Conservation (phyloP, 75 land plant species). For the Isoetes taiwanensis region DNA sequence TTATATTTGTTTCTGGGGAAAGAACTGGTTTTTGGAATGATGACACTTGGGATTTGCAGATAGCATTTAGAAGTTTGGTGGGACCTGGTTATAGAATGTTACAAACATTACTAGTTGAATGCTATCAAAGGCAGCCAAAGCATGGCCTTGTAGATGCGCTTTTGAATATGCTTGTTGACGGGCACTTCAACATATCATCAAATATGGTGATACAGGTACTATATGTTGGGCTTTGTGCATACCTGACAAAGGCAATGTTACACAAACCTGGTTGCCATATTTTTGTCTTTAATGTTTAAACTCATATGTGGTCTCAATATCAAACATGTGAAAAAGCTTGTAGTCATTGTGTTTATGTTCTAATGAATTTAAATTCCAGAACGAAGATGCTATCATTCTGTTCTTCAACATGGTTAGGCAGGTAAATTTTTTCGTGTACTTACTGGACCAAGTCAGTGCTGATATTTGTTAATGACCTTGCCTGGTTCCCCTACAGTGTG, state of each 20-base stretch:
- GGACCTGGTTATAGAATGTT: slow-evolving; percentile 75
- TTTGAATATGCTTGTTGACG: slow-evolving; percentile 93
- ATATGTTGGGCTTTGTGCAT: neutral
- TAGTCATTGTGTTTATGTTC: neutral
- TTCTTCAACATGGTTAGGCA: slow-evolving; percentile 57
- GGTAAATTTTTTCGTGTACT: slow-evolving; percentile 27
- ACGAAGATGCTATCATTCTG: slow-evolving; percentile 83
- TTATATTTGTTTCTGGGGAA: neutral
- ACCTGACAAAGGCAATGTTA: no score
- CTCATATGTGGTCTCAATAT: neutral
- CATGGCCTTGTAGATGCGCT: slow-evolving; percentile 52
- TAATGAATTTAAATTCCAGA: slow-evolving; percentile 33
- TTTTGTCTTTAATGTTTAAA: neutral
- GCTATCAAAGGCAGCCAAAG: slow-evolving; percentile 58
- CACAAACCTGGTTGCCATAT: neutral
- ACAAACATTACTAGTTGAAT: slow-evolving; percentile 66
- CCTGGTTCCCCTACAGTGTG: slow-evolving; percentile 42
- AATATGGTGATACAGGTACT: slow-evolving; percentile 62
- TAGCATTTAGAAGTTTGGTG: slow-evolving; percentile 70
- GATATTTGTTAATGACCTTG: neutral
- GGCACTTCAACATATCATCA: slow-evolving; percentile 34
- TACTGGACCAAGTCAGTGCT: neutral
- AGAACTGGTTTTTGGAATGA: neutral
- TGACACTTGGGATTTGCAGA: slow-evolving; percentile 23
- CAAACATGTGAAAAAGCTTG: neutral